These are phyloP conservation scores for Staphylotrichum tortipilum DNA, from an alignment of 495 filamentous ascomycete genomes.

Conservation along the genomic window DNA sequence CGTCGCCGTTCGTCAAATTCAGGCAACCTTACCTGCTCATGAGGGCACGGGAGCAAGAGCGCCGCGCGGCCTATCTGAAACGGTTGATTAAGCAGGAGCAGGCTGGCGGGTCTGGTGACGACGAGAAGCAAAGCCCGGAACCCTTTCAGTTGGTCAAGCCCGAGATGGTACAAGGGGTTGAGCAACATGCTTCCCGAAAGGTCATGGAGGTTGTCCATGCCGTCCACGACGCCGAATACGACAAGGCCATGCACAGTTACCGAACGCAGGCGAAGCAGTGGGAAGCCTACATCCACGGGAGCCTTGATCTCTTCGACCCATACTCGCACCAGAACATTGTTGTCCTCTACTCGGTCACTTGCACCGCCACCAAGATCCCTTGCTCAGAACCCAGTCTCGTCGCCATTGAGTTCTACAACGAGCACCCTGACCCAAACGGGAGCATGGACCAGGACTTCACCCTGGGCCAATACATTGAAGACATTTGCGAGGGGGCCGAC, in stretches of 20 bases:
- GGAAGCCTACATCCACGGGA: conserved; percentile 83
- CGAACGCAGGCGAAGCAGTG: conserved; percentile 90
- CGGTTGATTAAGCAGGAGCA: conserved; percentile 71
- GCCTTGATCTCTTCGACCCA: conserved; percentile 81
- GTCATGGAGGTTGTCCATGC: conserved; percentile 89
- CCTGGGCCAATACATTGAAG: conserved; percentile 91
- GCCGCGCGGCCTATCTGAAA: conserved; percentile 69
- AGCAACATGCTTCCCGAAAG: conserved; percentile 67
- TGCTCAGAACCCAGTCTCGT: conserved; percentile 84
- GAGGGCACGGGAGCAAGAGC: conserved; percentile 83
- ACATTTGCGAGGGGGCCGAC: conserved; percentile 68
- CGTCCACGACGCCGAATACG: conserved; percentile 92
- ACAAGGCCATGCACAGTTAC: conserved; percentile 88
- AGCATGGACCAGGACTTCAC: conserved; percentile 79
- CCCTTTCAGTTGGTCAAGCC: conserved; percentile 86
- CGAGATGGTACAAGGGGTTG: conserved; percentile 81
- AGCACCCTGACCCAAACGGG: conserved; percentile 55
- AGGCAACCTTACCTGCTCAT: conserved; percentile 87
- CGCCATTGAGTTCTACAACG: conserved; percentile 84
- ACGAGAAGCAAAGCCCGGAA: conserved; percentile 53
- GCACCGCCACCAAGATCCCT: conserved; percentile 80
- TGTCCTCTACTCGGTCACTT: conserved; percentile 88
- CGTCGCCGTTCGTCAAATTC: conserved; percentile 93
- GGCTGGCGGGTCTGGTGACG: conserved; percentile 42
- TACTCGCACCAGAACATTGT: conserved; percentile 91